Evolutionary conservation across 495 filamentous ascomycete species (phyloP).

Genomic region (Tuber indicum): DNA sequence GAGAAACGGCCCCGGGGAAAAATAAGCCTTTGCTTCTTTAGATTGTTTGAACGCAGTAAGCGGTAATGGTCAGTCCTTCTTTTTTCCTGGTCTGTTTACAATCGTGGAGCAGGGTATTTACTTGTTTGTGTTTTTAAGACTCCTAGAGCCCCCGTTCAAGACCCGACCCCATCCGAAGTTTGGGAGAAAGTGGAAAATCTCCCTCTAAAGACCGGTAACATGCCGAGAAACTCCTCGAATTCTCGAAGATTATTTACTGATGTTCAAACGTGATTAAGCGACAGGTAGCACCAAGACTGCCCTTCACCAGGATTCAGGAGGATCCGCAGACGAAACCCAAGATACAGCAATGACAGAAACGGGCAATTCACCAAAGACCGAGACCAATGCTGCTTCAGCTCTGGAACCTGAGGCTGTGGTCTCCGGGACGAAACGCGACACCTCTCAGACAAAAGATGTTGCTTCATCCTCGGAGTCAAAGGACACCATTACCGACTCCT

Average conservation of each 20-base stretch:
- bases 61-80: neutral
- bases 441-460: neutral
- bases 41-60: neutral
- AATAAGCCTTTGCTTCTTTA: neutral
- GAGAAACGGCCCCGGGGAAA: neutral
- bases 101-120: neutral
- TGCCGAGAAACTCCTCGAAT: neutral
- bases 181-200: neutral
- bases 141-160: neutral
- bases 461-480: neutral
- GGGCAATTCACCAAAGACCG: neutral
- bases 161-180: neutral
- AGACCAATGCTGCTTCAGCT: neutral
- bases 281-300: neutral
- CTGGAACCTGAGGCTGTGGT: neutral
- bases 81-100: neutral
- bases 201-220: neutral
- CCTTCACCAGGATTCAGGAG: neutral
- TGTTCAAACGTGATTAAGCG: neutral
- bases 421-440: neutral
- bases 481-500: neutral
- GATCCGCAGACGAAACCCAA: neutral
- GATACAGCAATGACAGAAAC: neutral
- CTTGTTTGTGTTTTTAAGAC: neutral
- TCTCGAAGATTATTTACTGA: neutral